A percentile compares a stretch with the other conserved stretches of the same genome.
phyloP scores from a whole-genome alignment of 257 asterid species.

The Galeopsis tetrahit region DNA sequence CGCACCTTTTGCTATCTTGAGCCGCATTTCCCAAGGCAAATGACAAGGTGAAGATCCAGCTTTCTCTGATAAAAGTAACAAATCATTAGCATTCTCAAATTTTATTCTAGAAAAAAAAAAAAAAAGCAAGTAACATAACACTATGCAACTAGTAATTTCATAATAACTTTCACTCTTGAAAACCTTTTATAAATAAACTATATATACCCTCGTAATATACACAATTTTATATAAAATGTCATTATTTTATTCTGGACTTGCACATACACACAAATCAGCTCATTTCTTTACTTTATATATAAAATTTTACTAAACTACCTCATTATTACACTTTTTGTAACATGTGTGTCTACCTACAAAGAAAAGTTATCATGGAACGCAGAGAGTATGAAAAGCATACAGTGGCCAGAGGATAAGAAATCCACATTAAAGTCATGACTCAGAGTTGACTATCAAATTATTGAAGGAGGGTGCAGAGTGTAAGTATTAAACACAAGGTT shows the following conservation, averaged over 20 bases:
- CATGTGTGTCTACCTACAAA: too few relatives aligned
- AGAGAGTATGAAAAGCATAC: not conserved
- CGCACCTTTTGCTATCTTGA: conserved; percentile 86
- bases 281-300: too few relatives aligned
- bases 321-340: too few relatives aligned
- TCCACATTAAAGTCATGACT: conserved; percentile 30
- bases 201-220: too few relatives aligned
- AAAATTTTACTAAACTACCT: too few relatives aligned
- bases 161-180: too few relatives aligned
- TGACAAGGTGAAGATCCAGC: conserved; percentile 84
- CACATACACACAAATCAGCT: too few relatives aligned
- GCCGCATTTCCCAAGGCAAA: conserved; percentile 82
- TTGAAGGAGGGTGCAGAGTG: conserved; percentile 7
- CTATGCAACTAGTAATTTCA: not conserved
- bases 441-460: conserved; percentile 51
- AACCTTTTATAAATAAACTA: too few relatives aligned
- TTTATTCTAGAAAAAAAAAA: not conserved
- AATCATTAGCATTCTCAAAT: conserved; percentile 32
- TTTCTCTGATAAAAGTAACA: conserved; percentile 56
- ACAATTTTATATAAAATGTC: too few relatives aligned
- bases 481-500: conserved; percentile 50
- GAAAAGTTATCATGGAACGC: too few relatives aligned
- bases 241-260: too few relatives aligned
- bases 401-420: conserved; percentile 36
- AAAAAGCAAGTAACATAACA: not conserved